A percentile compares a stretch with the other conserved stretches of the same genome.
Conservation (phyloP, 768 basidiomycete genomes). For the Hypholoma sublateritium region DNA sequence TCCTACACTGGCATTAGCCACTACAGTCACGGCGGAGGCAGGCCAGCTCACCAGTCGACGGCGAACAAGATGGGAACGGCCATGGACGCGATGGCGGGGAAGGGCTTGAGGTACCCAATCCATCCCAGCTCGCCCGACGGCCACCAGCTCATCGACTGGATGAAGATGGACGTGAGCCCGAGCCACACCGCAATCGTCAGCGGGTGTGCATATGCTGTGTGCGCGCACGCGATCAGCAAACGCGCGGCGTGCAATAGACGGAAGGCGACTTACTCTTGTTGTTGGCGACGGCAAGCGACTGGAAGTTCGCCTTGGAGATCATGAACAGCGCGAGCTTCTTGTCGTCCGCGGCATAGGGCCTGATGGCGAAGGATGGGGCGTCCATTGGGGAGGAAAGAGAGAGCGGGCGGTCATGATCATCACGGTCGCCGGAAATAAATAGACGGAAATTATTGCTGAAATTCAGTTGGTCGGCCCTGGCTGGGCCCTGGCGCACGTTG, state of each 20-base stretch:
- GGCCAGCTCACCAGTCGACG: conserved; percentile 62
- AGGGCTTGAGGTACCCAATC: conserved; percentile 52
- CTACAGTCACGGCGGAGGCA: not conserved
- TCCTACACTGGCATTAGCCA: conserved; percentile 41
- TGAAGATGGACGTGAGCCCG: conserved; percentile 53
- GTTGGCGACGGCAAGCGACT: conserved; percentile 68
- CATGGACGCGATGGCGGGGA: conserved; percentile 67
- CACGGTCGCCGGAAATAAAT: conserved; percentile 1
- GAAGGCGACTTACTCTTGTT: conserved; percentile 42
- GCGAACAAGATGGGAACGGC: conserved; percentile 64
- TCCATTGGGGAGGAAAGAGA: conserved; percentile 28
- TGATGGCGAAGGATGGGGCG: conserved; percentile 30
- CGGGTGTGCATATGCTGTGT: conserved; percentile 55
- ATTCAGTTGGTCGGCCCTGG: not conserved
- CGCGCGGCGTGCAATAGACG: not conserved
- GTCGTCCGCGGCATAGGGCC: conserved; percentile 50
- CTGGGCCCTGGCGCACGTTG: conserved; percentile 11
- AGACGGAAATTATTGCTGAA: not conserved
- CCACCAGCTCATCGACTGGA: conserved; percentile 69
- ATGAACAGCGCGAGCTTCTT: conserved; percentile 62
- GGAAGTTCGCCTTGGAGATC: conserved; percentile 66
- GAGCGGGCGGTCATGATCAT: not conserved
- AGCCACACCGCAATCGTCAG: conserved; percentile 63
- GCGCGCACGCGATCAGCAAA: conserved; percentile 2
- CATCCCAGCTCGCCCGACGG: conserved; percentile 46